Evolutionary conservation across 345 rosid genomes (phyloP).

Genomic region (Mercurialis annua): DNA sequence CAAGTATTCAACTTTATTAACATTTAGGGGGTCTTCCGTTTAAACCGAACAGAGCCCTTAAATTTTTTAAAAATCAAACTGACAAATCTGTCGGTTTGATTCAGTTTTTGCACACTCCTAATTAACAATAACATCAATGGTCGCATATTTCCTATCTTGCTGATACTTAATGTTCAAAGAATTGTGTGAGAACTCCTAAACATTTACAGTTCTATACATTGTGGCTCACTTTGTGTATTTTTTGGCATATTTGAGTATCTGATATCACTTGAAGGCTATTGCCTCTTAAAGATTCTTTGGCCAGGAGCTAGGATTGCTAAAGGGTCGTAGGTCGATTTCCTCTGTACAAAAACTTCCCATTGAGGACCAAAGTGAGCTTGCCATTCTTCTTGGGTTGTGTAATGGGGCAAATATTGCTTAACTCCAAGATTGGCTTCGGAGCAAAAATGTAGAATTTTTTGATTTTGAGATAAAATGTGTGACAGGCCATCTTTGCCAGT

Average conservation of each 20-base stretch:
- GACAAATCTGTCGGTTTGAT: no score
- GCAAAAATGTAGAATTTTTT: slow-evolving; percentile 54
- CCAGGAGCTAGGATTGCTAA: slow-evolving; percentile 84
- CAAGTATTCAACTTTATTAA: slow-evolving; percentile 14
- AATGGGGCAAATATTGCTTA: slow-evolving; percentile 80
- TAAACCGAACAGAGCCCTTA: no score
- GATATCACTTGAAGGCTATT: slow-evolving; percentile 26
- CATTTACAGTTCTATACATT: slow-evolving; percentile 39
- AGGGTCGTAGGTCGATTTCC: slow-evolving; percentile 75
- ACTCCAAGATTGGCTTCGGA: slow-evolving; percentile 34
- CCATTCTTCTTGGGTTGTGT: slow-evolving; percentile 69
- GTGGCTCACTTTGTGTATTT: slow-evolving; percentile 10
- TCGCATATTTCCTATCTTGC: slow-evolving; percentile 15
- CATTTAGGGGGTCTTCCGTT: no score
- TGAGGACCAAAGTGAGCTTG: slow-evolving; percentile 61
- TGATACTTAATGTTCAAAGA: slow-evolving; percentile 4
- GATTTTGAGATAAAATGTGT: slow-evolving; percentile 51
- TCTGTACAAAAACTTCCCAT: slow-evolving; percentile 64
- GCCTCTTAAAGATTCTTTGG: slow-evolving; percentile 68
- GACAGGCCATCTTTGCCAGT: slow-evolving; percentile 53
- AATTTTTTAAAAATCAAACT: no score
- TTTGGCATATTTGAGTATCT: slow-evolving; percentile 21
- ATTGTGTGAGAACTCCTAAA: slow-evolving; percentile 13
- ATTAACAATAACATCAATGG: slow-evolving; percentile 20
- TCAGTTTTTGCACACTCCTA: no score